Conservation (phyloP, 2,329 filamentous ascomycete species). For the Nemania diffusa region DNA sequence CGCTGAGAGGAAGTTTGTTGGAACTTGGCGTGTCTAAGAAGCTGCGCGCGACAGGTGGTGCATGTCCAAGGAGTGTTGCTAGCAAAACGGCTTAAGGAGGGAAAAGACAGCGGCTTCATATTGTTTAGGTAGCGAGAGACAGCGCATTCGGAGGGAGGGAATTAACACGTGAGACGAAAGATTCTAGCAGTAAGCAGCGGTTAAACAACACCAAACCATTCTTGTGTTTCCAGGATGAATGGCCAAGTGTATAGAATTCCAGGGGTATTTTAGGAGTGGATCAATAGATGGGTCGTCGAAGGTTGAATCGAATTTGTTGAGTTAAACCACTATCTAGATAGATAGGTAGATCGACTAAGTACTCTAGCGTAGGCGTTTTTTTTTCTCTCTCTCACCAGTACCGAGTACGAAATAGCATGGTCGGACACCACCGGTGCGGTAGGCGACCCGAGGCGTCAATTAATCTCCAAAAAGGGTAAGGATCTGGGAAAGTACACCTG, state of each 20-base stretch:
- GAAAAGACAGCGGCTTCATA: conserved; percentile 57
- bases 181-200: conserved; percentile 11
- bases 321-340: conserved; percentile 14
- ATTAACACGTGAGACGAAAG: conserved; percentile 7
- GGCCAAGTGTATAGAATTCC: conserved; percentile 11
- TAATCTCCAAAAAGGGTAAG: conserved; percentile 11
- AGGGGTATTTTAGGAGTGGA: conserved; percentile 17
- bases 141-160: conserved; percentile 35
- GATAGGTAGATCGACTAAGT: too few species aligned
- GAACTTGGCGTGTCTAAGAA: conserved; percentile 48
- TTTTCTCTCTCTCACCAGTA: conserved; percentile 33
- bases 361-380: conserved; percentile 20
- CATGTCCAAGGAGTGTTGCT: conserved; percentile 59
- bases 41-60: conserved; percentile 57
- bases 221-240: conserved; percentile 1
- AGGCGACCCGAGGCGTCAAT: conserved; percentile 11
- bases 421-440: conserved; percentile 7
- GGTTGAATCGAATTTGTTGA: conserved; percentile 41
- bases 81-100: conserved; percentile 52
- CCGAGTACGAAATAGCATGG: background rate
- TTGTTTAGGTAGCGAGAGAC: conserved; percentile 33
- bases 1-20: conserved; percentile 39
- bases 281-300: conserved; percentile 19
- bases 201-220: conserved; percentile 36
- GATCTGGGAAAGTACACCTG: background rate